Evolutionary conservation across 1,139 yeast species (phyloP), one percentile per base, ranked within the genome.

Genomic region (Taphrina betulina): DNA sequence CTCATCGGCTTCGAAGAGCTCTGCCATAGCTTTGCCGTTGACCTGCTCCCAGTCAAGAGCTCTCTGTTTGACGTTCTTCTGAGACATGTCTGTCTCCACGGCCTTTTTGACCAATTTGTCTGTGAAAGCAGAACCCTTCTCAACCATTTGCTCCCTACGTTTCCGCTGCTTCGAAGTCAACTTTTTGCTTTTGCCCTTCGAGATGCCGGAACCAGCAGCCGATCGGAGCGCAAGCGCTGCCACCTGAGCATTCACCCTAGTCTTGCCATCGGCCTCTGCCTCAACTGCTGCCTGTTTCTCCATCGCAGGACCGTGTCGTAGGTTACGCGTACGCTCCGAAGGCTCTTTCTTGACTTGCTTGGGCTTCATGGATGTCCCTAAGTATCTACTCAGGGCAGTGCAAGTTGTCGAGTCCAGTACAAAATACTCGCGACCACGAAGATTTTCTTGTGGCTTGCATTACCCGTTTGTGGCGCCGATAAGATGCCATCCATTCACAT

Each of bases 321-420:
- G 46, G n/a, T 50, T 50, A 10, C 54, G 54, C 23, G 54, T 50
- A 26, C 54, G 38, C 24, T 50, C 54, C 4, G 54, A 50, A 2
- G 54, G 54, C 17, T 38, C 54, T 23, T 33, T 38, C 28, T 20
- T 29, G 36, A 17, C 40, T 22, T 23, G 46, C 35, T 40, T 50
- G 8, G 31, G 46, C 34, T 40, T 50, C 48, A 43, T 43, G 10
- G n/a, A n/a, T n/a, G n/a, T n/a, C n/a, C n/a, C n/a, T n/a, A n/a
- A n/a, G n/a, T n/a, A n/a, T n/a, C n/a, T n/a, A n/a, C n/a, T n/a
- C n/a, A n/a, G n/a, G n/a, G n/a, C n/a, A n/a, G n/a, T n/a, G n/a
- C n/a, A n/a, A n/a, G n/a, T n/a, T n/a, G n/a, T n/a, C n/a, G n/a
- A n/a, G n/a, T n/a, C n/a, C n/a, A n/a, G n/a, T n/a, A n/a, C n/a